These are phyloP conservation scores for Colletotrichum sp. DNA, from an alignment of 2,329 filamentous ascomycete species.

Conservation along the genomic window DNA sequence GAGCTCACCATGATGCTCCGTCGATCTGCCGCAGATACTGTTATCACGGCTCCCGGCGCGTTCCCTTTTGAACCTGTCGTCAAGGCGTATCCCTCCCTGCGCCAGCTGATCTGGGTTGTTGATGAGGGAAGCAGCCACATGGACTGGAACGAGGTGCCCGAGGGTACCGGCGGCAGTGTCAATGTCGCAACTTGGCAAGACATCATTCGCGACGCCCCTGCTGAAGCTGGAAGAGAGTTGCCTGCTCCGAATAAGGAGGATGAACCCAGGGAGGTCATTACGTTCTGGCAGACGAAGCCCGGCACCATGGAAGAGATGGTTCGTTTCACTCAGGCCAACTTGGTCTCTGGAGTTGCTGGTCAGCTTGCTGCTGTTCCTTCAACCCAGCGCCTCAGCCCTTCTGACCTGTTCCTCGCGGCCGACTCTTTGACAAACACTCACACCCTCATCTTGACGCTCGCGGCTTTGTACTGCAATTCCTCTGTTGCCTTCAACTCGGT, in stretches of 20 bases:
- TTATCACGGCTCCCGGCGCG: constrained; percentile 86
- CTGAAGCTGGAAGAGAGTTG: constrained; percentile 64
- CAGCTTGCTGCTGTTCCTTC: constrained; percentile 79
- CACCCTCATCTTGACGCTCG: constrained; percentile 79
- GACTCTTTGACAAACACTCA: constrained; percentile 83
- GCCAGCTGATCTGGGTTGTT: constrained; percentile 88
- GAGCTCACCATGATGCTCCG: constrained; percentile 75
- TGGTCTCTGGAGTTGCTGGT: constrained; percentile 85
- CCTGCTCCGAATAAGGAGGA: constrained; percentile 64
- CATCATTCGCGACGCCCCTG: constrained; percentile 74
- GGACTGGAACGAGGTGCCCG: constrained; percentile 91
- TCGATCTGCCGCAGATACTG: constrained; percentile 76
- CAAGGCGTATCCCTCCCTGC: constrained; percentile 72
- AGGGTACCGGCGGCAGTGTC: constrained; percentile 74
- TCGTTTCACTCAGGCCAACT: constrained; percentile 80
- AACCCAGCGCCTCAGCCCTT: constrained; percentile 72
- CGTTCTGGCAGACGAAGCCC: constrained; percentile 68
- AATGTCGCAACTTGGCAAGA: constrained; percentile 95
- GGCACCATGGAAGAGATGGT: constrained; percentile 71
- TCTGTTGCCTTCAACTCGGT: constrained; percentile 91
- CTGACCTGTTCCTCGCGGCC: constrained; percentile 85
- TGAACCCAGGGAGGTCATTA: constrained; percentile 61
- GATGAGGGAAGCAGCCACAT: constrained; percentile 90
- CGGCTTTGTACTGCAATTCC: constrained; percentile 83
- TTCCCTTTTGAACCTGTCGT: constrained; percentile 79